Evolutionary conservation across 768 basidiomycete species (phyloP).

Genomic region (Leccinum pellstonianum): DNA sequence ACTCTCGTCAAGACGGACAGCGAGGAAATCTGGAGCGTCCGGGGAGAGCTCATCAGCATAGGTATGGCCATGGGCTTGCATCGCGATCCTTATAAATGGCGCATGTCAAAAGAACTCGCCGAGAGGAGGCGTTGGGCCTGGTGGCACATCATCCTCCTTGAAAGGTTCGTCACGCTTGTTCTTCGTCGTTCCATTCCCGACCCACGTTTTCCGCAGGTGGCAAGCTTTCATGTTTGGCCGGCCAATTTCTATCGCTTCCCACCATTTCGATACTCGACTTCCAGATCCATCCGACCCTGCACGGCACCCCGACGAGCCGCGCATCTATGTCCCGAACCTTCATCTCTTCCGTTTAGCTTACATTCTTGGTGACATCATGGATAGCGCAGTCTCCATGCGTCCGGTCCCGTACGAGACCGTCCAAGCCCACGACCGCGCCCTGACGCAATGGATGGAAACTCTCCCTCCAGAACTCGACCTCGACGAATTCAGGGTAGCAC

Average conservation of each 20-base stretch:
- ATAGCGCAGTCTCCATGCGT: slow-evolving; percentile 78
- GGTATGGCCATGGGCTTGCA: slow-evolving; percentile 83
- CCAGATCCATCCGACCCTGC: slow-evolving; percentile 59
- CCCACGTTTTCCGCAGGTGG: slow-evolving; percentile 51
- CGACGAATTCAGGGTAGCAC: slow-evolving; percentile 73
- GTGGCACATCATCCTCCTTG: slow-evolving; percentile 85
- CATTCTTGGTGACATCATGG: slow-evolving; percentile 82
- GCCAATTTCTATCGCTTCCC: slow-evolving; percentile 69
- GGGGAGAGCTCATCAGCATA: slow-evolving; percentile 71
- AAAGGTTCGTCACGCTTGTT: slow-evolving; percentile 51
- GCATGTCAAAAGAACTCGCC: slow-evolving; percentile 64
- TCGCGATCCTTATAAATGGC: slow-evolving; percentile 80
- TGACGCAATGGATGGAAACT: slow-evolving; percentile 75
- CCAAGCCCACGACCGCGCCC: slow-evolving; percentile 65
- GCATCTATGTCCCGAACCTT: slow-evolving; percentile 71
- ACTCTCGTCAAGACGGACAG: slow-evolving; percentile 71
- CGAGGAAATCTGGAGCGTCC: slow-evolving; percentile 78
- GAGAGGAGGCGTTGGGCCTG: slow-evolving; percentile 86
- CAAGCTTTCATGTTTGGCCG: slow-evolving; percentile 87
- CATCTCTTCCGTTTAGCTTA: slow-evolving; percentile 75
- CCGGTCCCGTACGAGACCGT: slow-evolving; percentile 75
- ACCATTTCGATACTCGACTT: slow-evolving; percentile 81
- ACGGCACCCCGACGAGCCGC: slow-evolving; percentile 50
- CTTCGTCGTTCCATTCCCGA: neutral
- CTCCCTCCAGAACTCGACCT: slow-evolving; percentile 72